These are phyloP conservation scores for Casuarina glauca DNA, from an alignment of 306 rosid species.

Conservation along the genomic window DNA sequence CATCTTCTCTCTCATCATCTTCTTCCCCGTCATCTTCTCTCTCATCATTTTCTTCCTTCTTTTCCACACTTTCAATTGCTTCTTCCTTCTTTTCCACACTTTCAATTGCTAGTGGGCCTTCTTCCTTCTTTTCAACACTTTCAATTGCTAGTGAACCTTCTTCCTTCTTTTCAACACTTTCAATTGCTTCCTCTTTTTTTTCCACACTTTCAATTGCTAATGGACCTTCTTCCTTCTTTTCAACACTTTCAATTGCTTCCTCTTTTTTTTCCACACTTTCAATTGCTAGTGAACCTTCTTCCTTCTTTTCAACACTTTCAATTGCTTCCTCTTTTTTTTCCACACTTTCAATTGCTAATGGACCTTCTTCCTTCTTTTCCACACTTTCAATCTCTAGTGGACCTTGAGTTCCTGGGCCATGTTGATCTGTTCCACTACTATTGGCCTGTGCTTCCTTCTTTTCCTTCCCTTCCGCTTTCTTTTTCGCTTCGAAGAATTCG, in stretches of 20 bases:
- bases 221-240: background rate
- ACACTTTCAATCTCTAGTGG: background rate
- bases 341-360: no score
- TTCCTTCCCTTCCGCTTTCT: no score
- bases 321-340: background rate
- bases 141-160: no score
- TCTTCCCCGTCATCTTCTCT: no score
- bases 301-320: background rate
- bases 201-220: background rate
- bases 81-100: background rate
- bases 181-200: no score
- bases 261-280: background rate
- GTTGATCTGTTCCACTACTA: no score
- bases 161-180: no score
- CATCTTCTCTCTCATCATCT: no score
- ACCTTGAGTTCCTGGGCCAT: no score
- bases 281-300: no score
- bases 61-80: background rate
- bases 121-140: background rate
- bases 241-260: background rate
- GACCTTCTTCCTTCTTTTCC: background rate
- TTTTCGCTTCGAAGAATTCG: conserved; percentile 29
- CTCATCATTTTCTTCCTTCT: background rate
- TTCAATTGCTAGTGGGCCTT: background rate
- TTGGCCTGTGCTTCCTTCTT: no score